These are phyloP conservation scores for Carex littledalei DNA, from an alignment of 176 grass and related monocot species.

Conservation along the genomic window DNA sequence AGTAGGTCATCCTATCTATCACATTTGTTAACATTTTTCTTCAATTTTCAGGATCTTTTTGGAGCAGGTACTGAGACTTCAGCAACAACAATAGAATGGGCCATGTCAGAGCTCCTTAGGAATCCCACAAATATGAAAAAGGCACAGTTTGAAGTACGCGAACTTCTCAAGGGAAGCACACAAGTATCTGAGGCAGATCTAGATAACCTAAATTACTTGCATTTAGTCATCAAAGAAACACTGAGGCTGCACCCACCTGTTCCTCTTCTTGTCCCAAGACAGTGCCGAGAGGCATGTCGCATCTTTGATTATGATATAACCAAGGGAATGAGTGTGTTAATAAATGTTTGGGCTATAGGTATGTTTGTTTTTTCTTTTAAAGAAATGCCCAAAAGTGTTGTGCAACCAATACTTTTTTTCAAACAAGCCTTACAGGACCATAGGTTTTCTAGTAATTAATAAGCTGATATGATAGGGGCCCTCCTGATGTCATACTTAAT, in stretches of 20 bases:
- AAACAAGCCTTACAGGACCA: background rate
- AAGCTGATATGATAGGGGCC: background rate
- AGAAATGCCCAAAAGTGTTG: background rate
- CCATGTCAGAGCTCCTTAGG: conserved; percentile 23
- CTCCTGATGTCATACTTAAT: background rate
- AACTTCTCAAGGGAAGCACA: background rate
- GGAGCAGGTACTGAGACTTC: conserved; percentile 30
- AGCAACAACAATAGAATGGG: conserved; percentile 19
- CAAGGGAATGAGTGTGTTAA: conserved; percentile 9
- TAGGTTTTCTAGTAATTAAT: background rate
- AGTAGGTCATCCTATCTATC: background rate
- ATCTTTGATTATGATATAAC: conserved; percentile 29
- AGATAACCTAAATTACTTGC: conserved; percentile 25
- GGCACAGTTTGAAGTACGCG: conserved; percentile 24
- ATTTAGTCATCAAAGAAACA: conserved; percentile 40
- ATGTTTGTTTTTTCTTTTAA: background rate
- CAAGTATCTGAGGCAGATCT: conserved; percentile 28
- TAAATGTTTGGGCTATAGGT: conserved; percentile 37
- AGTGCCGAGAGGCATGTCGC: conserved; percentile 15
- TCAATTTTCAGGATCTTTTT: conserved; percentile 22
- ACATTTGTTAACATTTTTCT: background rate
- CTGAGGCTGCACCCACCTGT: conserved; percentile 29
- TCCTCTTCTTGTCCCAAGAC: conserved; percentile 28
- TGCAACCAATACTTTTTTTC: background rate
- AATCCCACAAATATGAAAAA: conserved; percentile 20